These are phyloP conservation scores for Sporothrix dimorphospora DNA, from an alignment of 2,329 filamentous ascomycete species.

Conservation along the genomic window DNA sequence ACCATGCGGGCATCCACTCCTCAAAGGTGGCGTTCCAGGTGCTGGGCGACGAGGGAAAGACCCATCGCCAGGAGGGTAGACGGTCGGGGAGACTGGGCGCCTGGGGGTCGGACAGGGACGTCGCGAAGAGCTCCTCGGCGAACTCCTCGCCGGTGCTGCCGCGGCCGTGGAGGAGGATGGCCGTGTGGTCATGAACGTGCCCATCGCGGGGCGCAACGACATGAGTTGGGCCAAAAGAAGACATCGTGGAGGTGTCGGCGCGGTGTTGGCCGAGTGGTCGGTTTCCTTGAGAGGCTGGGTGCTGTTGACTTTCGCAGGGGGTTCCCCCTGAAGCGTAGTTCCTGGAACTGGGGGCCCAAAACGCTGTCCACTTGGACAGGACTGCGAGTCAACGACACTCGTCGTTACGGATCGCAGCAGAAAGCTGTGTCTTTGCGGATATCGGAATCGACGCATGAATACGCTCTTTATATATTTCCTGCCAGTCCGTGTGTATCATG, in stretches of 20 bases:
- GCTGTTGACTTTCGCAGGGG: not conserved
- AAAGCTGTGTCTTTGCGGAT: too few relatives aligned
- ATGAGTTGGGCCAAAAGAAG: conserved; percentile 18
- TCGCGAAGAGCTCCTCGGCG: conserved; percentile 38
- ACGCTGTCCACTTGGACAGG: not conserved
- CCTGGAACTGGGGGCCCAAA: not conserved
- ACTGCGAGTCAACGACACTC: not conserved
- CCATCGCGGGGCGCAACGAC: conserved; percentile 20
- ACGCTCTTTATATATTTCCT: too few relatives aligned
- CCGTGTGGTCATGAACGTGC: conserved; percentile 45
- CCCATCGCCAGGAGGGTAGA: conserved; percentile 52
- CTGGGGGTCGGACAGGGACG: conserved; percentile 37
- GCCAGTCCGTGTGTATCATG: too few relatives aligned
- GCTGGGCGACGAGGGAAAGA: conserved; percentile 50
- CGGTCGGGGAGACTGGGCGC: conserved; percentile 42
- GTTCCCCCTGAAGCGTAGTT: too few relatives aligned
- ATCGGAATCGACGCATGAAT: too few relatives aligned
- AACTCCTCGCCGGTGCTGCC: conserved; percentile 45
- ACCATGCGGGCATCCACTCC: conserved; percentile 48
- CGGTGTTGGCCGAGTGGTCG: not conserved
- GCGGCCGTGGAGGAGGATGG: conserved; percentile 51
- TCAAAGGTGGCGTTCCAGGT: conserved; percentile 35
- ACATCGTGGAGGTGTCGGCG: not conserved
- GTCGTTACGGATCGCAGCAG: not conserved
- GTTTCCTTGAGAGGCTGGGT: not conserved